These are phyloP conservation scores for Amanita exitialis DNA, from an alignment of 768 basidiomycete species.

Conservation along the genomic window DNA sequence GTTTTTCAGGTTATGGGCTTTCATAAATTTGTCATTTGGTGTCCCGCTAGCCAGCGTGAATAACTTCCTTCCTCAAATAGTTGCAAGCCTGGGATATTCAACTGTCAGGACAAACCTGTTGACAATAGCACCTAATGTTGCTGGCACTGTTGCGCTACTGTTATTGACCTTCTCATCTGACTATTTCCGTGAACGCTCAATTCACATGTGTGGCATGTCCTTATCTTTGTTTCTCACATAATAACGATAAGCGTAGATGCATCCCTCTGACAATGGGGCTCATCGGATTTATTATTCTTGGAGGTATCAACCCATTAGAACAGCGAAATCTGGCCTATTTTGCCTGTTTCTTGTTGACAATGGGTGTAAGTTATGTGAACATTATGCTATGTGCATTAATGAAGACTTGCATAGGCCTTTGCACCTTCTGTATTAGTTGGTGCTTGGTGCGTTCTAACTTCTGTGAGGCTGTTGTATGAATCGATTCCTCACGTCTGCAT, in stretches of 20 bases:
- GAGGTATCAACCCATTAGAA: conserved; percentile 29
- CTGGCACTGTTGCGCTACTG: conserved; percentile 34
- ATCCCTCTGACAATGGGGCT: conserved; percentile 29
- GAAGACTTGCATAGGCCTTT: conserved; percentile 23
- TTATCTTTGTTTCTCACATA: neutral
- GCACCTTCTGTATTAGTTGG: conserved; percentile 37
- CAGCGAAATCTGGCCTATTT: conserved; percentile 38
- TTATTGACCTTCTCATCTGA: conserved; percentile 41
- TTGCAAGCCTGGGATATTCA: conserved; percentile 33
- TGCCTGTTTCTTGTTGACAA: conserved; percentile 43
- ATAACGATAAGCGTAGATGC: conserved; percentile 18
- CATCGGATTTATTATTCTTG: conserved; percentile 35
- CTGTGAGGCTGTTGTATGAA: neutral
- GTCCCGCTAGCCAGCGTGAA: conserved; percentile 43
- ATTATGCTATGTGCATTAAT: neutral
- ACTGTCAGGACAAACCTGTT: conserved; percentile 42
- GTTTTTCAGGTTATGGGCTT: conserved; percentile 28
- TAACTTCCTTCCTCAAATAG: conserved; percentile 42
- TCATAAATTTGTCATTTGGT: conserved; percentile 34
- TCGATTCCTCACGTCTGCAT: neutral
- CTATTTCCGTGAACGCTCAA: conserved; percentile 39
- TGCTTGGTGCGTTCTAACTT: conserved; percentile 20
- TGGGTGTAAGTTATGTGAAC: conserved; percentile 24
- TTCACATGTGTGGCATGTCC: conserved; percentile 28
- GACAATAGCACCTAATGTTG: conserved; percentile 44